Conservation (phyloP, 257 asterid genomes). For the Fraxinus quadrangulata region DNA sequence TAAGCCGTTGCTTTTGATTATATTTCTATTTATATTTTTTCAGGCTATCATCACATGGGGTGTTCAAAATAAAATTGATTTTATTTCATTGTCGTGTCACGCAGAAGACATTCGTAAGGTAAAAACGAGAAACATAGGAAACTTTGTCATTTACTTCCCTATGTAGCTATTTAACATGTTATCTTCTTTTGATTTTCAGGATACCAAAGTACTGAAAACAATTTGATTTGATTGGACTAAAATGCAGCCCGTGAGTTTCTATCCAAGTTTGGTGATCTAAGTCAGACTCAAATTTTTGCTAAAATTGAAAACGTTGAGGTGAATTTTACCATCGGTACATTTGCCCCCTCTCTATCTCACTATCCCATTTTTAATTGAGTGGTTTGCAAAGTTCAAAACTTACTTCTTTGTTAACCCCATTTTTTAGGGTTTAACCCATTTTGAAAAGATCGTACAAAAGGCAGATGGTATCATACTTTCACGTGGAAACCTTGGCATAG, state of each 20-base stretch:
- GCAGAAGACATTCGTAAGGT: constrained; percentile 90
- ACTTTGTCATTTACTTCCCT: constrained; percentile 4
- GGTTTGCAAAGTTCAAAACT: constrained; percentile 4
- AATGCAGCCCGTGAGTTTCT: constrained; percentile 73
- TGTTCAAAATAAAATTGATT: constrained; percentile 72
- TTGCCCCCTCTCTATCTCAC: not conserved
- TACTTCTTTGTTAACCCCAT: constrained; percentile 6
- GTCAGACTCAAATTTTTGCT: constrained; percentile 88
- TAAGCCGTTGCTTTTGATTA: not conserved
- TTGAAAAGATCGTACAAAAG: constrained; percentile 81
- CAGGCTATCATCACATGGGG: constrained; percentile 93
- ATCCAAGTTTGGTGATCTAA: constrained; percentile 76
- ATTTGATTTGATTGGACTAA: constrained; percentile 17
- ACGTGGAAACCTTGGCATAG: constrained; percentile 94
- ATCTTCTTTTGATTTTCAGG: not conserved
- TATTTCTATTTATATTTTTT: not conserved
- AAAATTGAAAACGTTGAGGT: constrained; percentile 94
- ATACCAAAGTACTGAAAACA: constrained; percentile 10
- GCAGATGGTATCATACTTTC: constrained; percentile 91
- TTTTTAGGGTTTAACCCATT: constrained; percentile 80
- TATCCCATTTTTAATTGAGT: not conserved
- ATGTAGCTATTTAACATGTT: not conserved
- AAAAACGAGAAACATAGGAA: constrained; percentile 8
- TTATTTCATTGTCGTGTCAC: constrained; percentile 78
- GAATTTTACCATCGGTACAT: not conserved